These are phyloP conservation scores for Neofusicoccum kwambonambiense DNA, from an alignment of 2,329 filamentous ascomycete species.

Conservation along the genomic window DNA sequence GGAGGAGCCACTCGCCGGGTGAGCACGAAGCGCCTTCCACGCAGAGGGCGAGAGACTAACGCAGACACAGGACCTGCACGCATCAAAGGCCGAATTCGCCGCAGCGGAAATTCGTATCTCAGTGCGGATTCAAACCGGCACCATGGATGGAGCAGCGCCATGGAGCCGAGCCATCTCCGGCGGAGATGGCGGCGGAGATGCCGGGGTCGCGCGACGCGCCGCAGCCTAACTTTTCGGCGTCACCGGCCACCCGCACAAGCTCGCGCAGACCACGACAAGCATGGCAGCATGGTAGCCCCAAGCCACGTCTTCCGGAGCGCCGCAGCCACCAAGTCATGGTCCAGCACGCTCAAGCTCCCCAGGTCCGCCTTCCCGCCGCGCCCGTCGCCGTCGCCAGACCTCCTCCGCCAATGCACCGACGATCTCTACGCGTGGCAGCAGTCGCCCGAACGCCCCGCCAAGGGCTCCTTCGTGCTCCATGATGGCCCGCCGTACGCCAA, in stretches of 20 bases:
- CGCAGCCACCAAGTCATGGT: slow-evolving; percentile 27
- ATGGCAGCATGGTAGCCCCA: slow-evolving; percentile 19
- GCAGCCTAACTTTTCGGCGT: slow-evolving; percentile 1
- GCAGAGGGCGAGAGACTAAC: too few species aligned
- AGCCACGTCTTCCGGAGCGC: slow-evolving; percentile 16
- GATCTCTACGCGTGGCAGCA: slow-evolving; percentile 88
- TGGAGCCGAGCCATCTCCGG: not conserved
- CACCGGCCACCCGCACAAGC: not conserved
- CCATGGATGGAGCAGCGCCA: too few species aligned
- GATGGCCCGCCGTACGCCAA: slow-evolving; percentile 98
- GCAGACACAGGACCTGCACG: too few species aligned
- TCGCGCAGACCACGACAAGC: not conserved
- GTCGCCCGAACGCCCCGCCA: slow-evolving; percentile 43
- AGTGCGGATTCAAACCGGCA: too few species aligned
- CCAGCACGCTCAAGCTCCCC: slow-evolving; percentile 48
- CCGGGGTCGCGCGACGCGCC: slow-evolving; percentile 2
- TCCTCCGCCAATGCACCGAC: slow-evolving; percentile 78
- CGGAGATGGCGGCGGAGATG: not conserved
- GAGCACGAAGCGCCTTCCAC: too few species aligned
- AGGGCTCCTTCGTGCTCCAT: slow-evolving; percentile 71
- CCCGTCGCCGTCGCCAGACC: slow-evolving; percentile 39
- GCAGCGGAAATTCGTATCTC: too few species aligned
- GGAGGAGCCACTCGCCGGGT: too few species aligned
- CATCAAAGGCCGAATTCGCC: too few species aligned
- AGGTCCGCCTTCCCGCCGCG: slow-evolving; percentile 51